These are phyloP conservation scores for Boletus sp. DNA, from an alignment of 768 basidiomycete species.

Conservation along the genomic window DNA sequence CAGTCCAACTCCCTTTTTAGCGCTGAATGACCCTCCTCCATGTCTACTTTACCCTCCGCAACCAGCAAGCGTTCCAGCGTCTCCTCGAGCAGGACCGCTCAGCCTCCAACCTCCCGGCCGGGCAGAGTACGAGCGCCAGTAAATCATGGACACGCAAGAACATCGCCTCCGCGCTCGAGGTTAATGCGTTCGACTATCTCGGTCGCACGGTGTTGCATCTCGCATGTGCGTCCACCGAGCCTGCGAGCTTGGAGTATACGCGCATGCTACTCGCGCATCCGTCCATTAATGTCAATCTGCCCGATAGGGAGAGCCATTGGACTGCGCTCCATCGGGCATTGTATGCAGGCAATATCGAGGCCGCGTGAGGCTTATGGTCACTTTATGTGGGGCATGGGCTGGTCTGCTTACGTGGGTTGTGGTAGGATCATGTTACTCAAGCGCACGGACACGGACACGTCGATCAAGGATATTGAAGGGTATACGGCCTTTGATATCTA, in stretches of 20 bases:
- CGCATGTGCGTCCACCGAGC: conserved; percentile 62
- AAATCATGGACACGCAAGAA: conserved; percentile 57
- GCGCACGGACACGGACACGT: conserved; percentile 65
- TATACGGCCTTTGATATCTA: conserved; percentile 92
- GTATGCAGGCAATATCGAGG: conserved; percentile 72
- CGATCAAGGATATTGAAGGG: conserved; percentile 80
- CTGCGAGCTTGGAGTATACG: conserved; percentile 70
- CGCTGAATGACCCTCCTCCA: conserved; percentile 77
- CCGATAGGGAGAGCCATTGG: conserved; percentile 85
- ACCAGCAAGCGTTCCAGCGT: conserved; percentile 74
- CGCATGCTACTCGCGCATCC: conserved; percentile 73
- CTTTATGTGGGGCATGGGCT: background rate
- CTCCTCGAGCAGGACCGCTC: conserved; percentile 54
- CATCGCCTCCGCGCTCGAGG: conserved; percentile 41
- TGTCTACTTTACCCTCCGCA: conserved; percentile 66
- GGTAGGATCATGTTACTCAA: conserved; percentile 70
- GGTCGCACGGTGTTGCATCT: conserved; percentile 82
- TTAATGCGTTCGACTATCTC: conserved; percentile 69
- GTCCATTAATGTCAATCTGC: conserved; percentile 70
- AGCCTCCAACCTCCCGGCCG: conserved; percentile 24
- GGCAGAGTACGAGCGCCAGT: conserved; percentile 45
- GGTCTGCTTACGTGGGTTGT: conserved; percentile 17
- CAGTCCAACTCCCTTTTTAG: conserved; percentile 13
- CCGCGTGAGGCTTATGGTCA: conserved; percentile 47
- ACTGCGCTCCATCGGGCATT: conserved; percentile 86